Base-by-base conservation (phyloP, 2,329 filamentous ascomycete species). In the Paracoccidioides lutzii region DNA sequence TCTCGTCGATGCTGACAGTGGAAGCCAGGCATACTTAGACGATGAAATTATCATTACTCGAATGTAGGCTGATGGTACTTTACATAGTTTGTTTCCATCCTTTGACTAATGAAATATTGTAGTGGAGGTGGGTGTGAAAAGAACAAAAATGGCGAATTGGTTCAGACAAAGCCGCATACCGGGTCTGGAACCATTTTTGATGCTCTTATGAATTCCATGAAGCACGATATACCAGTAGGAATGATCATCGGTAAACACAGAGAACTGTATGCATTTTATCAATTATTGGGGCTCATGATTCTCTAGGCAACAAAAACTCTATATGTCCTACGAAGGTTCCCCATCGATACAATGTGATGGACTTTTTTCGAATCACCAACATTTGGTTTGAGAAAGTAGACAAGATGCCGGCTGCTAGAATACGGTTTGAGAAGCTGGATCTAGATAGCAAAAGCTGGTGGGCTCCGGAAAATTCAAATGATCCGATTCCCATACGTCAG, bases 281-380 rank as follows among this genome's bases (percentile, higher is more conserved):
- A 15, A 5, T 8, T 44, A 15, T 8, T 8, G 4, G 14, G 28
- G 8, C 53, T 58, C 52, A 59, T 41, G 61, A 73, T 35, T 68
- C 69, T 42, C 58, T 64, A 76, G 82, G 84, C 1, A 66, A 76
- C 14, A 66, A 76, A 54, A 80, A 82, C 59, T 64, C 66, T 3
- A 65, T 75, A 28, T 72, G 78, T 15, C 73, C 75, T 0, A 75
- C 74, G 1, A 70, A 73, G 32, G 71, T 83, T 6, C 78, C 79
- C 0, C 75, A 83, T 56, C 71, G 76, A 0, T 89, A 83, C 62
- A 82, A 78, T 55, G 81, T 88, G 0, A 73, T 90, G 44, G 84
- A 76, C n/a, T 82, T 77, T 66, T 90, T 87, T 65, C 80, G 82
- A 51, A 73, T 87, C 10, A 85, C 83, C 0, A 73, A 84, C 51